Percentiles rank a stretch among this genome's conserved stretches.
Conservation (phyloP, 2,329 filamentous ascomycete species). For the Dendryphion nanum region DNA sequence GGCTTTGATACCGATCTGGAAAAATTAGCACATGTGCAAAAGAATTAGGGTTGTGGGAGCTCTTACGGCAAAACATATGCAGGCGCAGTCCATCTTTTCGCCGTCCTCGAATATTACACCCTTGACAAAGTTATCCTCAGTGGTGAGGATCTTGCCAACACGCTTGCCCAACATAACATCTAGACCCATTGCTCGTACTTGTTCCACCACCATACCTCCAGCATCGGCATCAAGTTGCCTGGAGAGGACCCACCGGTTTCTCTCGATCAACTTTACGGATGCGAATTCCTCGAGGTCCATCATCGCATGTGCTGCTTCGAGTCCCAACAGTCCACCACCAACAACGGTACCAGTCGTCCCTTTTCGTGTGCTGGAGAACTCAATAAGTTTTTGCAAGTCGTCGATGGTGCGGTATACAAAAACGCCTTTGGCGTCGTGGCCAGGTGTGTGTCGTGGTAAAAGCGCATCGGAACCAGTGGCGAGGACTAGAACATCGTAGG, state of each 20-base stretch:
- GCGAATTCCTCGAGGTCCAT: conserved; percentile 75
- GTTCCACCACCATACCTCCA: conserved; percentile 76
- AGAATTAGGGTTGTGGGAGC: no score
- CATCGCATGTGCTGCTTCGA: conserved; percentile 91
- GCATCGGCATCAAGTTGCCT: conserved; percentile 81
- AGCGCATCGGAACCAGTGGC: conserved; percentile 85
- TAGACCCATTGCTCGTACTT: conserved; percentile 74
- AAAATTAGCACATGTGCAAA: neutral
- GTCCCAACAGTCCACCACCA: conserved; percentile 78
- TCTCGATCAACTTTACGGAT: conserved; percentile 75
- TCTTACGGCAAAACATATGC: conserved; percentile 75
- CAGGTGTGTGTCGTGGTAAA: conserved; percentile 69
- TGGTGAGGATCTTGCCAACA: conserved; percentile 69
- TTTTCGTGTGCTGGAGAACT: conserved; percentile 65
- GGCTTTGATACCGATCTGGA: conserved; percentile 72
- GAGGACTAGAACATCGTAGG: conserved; percentile 79
- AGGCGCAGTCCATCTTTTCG: conserved; percentile 71
- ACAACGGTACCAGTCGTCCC: conserved; percentile 73
- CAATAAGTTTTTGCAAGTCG: conserved; percentile 74
- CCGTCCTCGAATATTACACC: conserved; percentile 81
- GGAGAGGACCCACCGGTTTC: conserved; percentile 78
- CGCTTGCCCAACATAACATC: conserved; percentile 77
- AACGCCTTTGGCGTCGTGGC: conserved; percentile 75
- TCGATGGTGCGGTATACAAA: conserved; percentile 89
- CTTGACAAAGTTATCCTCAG: conserved; percentile 64